A percentile compares a stretch with the other conserved stretches of the same genome.
Evolutionary conservation across 768 basidiomycete genomes (phyloP).

Genomic region (Dioszegia hungarica): DNA sequence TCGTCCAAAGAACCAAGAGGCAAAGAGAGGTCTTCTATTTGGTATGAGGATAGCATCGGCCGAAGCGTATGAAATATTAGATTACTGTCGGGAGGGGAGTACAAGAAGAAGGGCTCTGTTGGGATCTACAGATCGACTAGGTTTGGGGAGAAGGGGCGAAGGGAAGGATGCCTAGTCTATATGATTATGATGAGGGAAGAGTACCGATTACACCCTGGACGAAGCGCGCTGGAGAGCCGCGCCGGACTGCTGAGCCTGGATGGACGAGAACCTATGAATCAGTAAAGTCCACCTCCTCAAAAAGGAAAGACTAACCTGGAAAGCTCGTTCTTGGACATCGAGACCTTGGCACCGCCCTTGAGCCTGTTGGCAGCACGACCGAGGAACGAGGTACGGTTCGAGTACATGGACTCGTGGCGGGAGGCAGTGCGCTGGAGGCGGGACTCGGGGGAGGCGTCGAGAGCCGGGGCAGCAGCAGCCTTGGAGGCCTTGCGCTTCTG

Average conservation of each 20-base stretch:
- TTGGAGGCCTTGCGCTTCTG: slow-evolving; percentile 57
- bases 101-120: too few species aligned
- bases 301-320: slow-evolving; percentile 21
- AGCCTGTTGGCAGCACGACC: slow-evolving; percentile 84
- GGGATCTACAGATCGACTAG: too few species aligned
- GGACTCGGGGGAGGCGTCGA: slow-evolving; percentile 56
- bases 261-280: slow-evolving; percentile 35
- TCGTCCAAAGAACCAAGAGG: too few species aligned
- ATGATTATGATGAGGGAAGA: background rate
- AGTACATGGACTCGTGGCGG: slow-evolving; percentile 89
- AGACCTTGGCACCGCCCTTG: slow-evolving; percentile 56
- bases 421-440: slow-evolving; percentile 82
- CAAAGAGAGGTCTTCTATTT: too few species aligned
- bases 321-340: slow-evolving; percentile 52
- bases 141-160: background rate
- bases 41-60: too few species aligned
- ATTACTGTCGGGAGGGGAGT: background rate
- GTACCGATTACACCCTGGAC: slow-evolving; percentile 3
- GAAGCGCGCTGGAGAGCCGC: slow-evolving; percentile 44
- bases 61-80: too few species aligned
- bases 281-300: background rate
- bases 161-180: background rate
- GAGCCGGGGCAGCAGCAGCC: slow-evolving; percentile 48
- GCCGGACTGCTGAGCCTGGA: slow-evolving; percentile 49
- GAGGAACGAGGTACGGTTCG: slow-evolving; percentile 91